These are phyloP conservation scores for Exophiala sideris DNA, from an alignment of 2,329 filamentous ascomycete species.

Conservation along the genomic window DNA sequence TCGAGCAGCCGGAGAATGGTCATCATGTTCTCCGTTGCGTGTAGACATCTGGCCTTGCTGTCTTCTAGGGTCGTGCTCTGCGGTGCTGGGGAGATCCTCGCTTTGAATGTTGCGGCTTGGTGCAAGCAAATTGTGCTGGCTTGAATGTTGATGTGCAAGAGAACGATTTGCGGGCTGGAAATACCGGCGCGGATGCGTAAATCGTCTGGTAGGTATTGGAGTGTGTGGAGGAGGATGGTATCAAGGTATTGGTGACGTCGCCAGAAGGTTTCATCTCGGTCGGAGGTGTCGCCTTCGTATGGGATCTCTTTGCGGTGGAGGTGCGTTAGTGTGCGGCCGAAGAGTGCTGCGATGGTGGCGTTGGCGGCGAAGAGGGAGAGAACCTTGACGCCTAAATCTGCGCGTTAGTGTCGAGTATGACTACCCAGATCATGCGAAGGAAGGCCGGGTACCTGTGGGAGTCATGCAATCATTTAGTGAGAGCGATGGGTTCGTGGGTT, in stretches of 20 bases:
- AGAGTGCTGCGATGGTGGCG: background rate
- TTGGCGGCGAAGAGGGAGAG: conserved; percentile 3
- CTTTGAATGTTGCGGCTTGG: conserved; percentile 3
- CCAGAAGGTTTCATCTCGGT: conserved; percentile 1
- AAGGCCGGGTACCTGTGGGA: too few relatives aligned
- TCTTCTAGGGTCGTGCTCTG: background rate
- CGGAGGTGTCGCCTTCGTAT: background rate
- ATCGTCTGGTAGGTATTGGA: conserved; percentile 3
- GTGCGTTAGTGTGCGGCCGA: conserved; percentile 4
- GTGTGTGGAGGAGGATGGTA: conserved; percentile 1
- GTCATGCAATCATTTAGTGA: background rate
- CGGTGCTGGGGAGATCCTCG: background rate
- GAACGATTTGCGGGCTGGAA: background rate
- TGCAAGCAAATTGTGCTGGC: conserved; percentile 6
- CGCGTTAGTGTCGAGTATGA: too few relatives aligned
- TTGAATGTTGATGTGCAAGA: conserved; percentile 8
- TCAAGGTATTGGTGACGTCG: background rate
- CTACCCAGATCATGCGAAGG: too few relatives aligned
- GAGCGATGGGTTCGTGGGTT: background rate
- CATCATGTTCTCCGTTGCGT: conserved; percentile 6
- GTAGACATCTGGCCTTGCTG: background rate
- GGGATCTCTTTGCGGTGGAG: conserved; percentile 1
- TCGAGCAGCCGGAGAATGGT: conserved; percentile 3
- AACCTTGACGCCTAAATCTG: background rate
- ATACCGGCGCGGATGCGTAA: background rate